These are phyloP conservation scores for Babjeviella inositovora DNA, from an alignment of 805 yeast species.

Conservation along the genomic window DNA sequence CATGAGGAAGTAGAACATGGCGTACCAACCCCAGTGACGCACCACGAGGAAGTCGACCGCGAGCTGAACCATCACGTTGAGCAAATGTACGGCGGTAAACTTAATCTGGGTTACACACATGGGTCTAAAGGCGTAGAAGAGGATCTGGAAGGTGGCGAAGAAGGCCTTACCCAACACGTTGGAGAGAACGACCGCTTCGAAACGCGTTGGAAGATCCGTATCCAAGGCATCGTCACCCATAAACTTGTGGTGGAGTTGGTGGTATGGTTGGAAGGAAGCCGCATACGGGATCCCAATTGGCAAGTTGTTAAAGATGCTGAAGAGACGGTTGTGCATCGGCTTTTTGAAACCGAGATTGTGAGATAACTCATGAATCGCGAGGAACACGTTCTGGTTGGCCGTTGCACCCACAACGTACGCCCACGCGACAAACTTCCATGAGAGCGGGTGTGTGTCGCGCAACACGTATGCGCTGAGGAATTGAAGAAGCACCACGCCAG, in stretches of 20 bases:
- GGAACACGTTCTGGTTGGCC: constrained; percentile 65
- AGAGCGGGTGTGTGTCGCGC: constrained; percentile 33
- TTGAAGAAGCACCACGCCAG: constrained; percentile 54
- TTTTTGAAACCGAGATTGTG: constrained; percentile 75
- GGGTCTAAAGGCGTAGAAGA: constrained; percentile 83
- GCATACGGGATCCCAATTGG: constrained; percentile 88
- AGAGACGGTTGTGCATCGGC: constrained; percentile 64
- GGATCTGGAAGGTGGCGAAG: constrained; percentile 78
- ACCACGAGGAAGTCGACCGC: constrained; percentile 42
- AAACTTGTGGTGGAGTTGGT: constrained; percentile 81
- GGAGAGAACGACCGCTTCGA: constrained; percentile 62
- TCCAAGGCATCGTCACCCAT: constrained; percentile 74
- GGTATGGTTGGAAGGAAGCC: constrained; percentile 83
- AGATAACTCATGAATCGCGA: constrained; percentile 78
- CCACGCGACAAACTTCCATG: constrained; percentile 34
- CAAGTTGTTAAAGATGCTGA: constrained; percentile 60
- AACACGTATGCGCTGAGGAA: constrained; percentile 45
- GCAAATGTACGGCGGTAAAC: constrained; percentile 58
- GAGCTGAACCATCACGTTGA: constrained; percentile 45
- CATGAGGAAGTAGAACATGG: constrained; percentile 51
- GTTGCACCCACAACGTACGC: constrained; percentile 83
- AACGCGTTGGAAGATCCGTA: constrained; percentile 73
- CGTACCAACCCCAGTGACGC: constrained; percentile 41
- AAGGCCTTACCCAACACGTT: constrained; percentile 78
- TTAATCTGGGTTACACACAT: constrained; percentile 67